Evolutionary conservation across 2,329 filamentous ascomycete species (phyloP).

Genomic region (Rutstroemia sp.): DNA sequence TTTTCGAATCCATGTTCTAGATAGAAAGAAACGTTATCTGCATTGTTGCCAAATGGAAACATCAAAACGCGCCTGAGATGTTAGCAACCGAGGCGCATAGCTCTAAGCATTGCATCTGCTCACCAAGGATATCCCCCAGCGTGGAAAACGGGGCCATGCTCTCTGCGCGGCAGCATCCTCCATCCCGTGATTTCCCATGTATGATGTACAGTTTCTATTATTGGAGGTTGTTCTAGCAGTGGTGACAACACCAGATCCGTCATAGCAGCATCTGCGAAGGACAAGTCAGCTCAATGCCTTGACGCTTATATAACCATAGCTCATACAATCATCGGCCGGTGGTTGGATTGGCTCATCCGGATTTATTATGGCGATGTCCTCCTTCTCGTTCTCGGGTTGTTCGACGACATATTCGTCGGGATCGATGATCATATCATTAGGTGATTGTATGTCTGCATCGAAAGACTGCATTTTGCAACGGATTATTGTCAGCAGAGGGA

Average conservation of each 20-base stretch:
- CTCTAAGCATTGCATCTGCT: slow-evolving; percentile 23
- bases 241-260: slow-evolving; percentile 70
- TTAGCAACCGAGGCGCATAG: slow-evolving; percentile 12
- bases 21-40: slow-evolving; percentile 90
- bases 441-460: slow-evolving; percentile 24
- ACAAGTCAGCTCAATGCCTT: slow-evolving; percentile 16
- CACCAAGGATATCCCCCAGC: slow-evolving; percentile 85
- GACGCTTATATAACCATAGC: neutral
- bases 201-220: slow-evolving; percentile 64
- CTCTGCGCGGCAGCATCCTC: slow-evolving; percentile 67
- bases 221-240: slow-evolving; percentile 67
- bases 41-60: slow-evolving; percentile 92
- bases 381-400: slow-evolving; percentile 29
- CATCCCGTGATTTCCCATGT: slow-evolving; percentile 89
- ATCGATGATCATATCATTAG: slow-evolving; percentile 29
- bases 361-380: slow-evolving; percentile 35
- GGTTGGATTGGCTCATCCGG: slow-evolving; percentile 26
- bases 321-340: slow-evolving; percentile 34
- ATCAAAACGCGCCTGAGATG: slow-evolving; percentile 75
- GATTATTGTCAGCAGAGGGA: neutral
- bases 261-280: slow-evolving; percentile 67
- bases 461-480: slow-evolving; percentile 16
- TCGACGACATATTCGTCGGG: slow-evolving; percentile 26
- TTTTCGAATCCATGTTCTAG: slow-evolving; percentile 88
- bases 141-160: slow-evolving; percentile 82